These are phyloP conservation scores for Eragrostis curvula DNA, from an alignment of 176 grass and related monocot genomes.

Conservation along the genomic window DNA sequence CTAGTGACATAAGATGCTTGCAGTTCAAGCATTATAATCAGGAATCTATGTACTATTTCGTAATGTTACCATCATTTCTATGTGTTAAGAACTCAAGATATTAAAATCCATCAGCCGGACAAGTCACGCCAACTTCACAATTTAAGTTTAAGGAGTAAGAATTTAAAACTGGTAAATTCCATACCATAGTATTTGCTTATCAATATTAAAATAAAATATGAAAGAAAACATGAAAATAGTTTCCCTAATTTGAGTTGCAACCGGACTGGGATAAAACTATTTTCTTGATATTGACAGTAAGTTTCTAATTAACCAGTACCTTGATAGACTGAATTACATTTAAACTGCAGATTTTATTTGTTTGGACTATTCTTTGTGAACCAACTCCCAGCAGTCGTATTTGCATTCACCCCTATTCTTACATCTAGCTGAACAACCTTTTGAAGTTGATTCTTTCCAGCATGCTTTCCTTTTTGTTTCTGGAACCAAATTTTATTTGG, in stretches of 20 bases:
- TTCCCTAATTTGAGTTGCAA: neutral
- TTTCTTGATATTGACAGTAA: neutral
- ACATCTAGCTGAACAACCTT: conserved; percentile 1
- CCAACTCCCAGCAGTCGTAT: neutral
- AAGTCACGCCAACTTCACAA: neutral
- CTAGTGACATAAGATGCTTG: neutral
- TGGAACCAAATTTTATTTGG: neutral
- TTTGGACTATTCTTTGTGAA: neutral
- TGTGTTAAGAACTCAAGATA: neutral
- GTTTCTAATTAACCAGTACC: neutral
- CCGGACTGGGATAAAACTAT: conserved; percentile 1
- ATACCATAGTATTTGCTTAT: neutral
- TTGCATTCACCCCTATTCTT: conserved; percentile 1
- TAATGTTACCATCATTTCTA: conserved; percentile 8
- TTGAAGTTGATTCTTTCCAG: neutral
- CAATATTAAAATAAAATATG: neutral
- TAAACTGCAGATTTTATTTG: neutral
- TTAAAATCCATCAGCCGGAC: neutral
- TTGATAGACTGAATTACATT: neutral
- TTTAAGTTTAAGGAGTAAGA: neutral
- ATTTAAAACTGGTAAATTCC: neutral
- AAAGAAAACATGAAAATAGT: neutral
- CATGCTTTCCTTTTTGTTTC: conserved; percentile 26
- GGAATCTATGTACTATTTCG: neutral
- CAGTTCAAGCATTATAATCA: neutral